Percentiles rank a stretch among this genome's conserved stretches.
phyloP scores from a whole-genome alignment of 441 rosid species.

The Aleurites moluccanus region DNA sequence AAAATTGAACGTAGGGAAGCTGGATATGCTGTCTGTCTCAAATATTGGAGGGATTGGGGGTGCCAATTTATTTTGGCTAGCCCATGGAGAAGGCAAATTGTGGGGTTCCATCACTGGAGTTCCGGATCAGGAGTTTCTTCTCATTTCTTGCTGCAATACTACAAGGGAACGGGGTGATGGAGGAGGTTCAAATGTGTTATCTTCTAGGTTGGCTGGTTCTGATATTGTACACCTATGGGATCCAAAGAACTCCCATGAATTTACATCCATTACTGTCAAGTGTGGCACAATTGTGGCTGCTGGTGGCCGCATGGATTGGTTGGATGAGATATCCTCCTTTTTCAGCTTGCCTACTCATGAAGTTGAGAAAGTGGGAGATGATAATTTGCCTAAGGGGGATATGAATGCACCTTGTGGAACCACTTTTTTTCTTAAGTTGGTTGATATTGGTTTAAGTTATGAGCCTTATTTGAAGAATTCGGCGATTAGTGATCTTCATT shows the following conservation, averaged over 20 bases:
- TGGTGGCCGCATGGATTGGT: constrained; percentile 98
- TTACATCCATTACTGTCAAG: constrained; percentile 62
- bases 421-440: constrained; percentile 75
- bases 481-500: constrained; percentile 33
- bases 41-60: constrained; percentile 68
- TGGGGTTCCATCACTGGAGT: constrained; percentile 71
- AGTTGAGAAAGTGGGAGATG: constrained; percentile 36
- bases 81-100: constrained; percentile 81
- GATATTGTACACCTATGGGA: constrained; percentile 72
- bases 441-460: constrained; percentile 88
- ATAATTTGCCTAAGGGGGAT: constrained; percentile 36
- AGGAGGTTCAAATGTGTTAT: constrained; percentile 88
- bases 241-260: constrained; percentile 49
- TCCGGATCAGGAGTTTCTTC: constrained; percentile 61
- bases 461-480: constrained; percentile 64
- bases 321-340: constrained; percentile 69
- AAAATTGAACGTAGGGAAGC: constrained; percentile 59
- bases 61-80: constrained; percentile 76
- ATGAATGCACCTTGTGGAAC: constrained; percentile 40
- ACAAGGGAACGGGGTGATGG: constrained; percentile 94
- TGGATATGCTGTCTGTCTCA: constrained; percentile 66
- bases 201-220: constrained; percentile 84
- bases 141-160: constrained; percentile 86
- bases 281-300: constrained; percentile 84
- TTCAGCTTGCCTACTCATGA: constrained; percentile 53